These are phyloP conservation scores for Sedum album DNA, from an alignment of 164 flowering plant species.

Conservation along the genomic window DNA sequence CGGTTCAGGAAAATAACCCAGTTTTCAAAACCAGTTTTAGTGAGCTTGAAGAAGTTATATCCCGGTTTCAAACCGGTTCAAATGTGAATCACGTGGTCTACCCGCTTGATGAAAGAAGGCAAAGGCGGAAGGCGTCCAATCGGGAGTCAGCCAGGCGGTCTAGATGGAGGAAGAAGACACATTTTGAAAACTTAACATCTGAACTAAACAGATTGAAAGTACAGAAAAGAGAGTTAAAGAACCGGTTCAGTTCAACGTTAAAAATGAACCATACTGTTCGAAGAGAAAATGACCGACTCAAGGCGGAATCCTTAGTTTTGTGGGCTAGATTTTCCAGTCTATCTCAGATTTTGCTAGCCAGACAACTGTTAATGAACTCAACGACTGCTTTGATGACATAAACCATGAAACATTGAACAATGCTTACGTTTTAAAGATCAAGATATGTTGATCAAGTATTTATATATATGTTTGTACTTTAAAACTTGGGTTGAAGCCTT, in stretches of 20 bases:
- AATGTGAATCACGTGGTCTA: conserved; percentile 19
- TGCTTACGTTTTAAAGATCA: not conserved
- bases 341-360: conserved; percentile 17
- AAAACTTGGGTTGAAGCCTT: not conserved
- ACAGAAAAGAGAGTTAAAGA: conserved; percentile 28
- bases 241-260: conserved; percentile 20
- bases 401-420: not conserved
- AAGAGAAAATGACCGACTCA: conserved; percentile 27
- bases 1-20: conserved; percentile 6
- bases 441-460: not conserved
- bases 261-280: conserved; percentile 9
- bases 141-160: conserved; percentile 50
- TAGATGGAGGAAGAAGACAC: conserved; percentile 40
- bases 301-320: conserved; percentile 24
- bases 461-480: not conserved
- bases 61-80: conserved; percentile 11
- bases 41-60: conserved; percentile 22
- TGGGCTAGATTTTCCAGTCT: conserved; percentile 24
- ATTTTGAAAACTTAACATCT: conserved; percentile 27
- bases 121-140: conserved; percentile 38
- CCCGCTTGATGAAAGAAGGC: conserved; percentile 27
- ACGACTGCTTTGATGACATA: not conserved
- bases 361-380: conserved; percentile 12
- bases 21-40: conserved; percentile 16
- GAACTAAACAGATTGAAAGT: conserved; percentile 23